These are phyloP conservation scores for Blastobotrys serpentis DNA, from an alignment of 1,139 yeast genomes.

Conservation along the genomic window DNA sequence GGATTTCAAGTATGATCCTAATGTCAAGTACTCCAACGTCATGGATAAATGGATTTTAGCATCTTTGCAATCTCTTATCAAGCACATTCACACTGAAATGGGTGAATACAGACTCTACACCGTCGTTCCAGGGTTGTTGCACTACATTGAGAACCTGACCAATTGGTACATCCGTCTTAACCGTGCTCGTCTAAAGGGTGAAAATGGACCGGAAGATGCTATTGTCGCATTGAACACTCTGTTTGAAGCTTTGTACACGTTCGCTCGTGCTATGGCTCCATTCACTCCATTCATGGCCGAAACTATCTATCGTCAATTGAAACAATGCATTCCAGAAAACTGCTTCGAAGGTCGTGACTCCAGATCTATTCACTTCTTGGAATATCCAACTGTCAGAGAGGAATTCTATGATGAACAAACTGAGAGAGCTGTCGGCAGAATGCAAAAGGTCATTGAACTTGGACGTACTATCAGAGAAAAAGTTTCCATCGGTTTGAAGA, in stretches of 20 bases:
- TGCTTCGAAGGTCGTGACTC: conserved; percentile 48
- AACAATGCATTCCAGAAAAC: conserved; percentile 55
- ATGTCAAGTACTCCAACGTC: conserved; percentile 68
- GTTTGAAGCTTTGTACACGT: conserved; percentile 82
- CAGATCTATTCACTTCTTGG: conserved; percentile 89
- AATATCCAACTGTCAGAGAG: conserved; percentile 82
- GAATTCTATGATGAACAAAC: conserved; percentile 77
- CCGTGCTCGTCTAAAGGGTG: conserved; percentile 97
- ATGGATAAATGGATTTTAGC: conserved; percentile 99
- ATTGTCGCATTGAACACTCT: conserved; percentile 83
- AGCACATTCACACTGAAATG: conserved; percentile 89
- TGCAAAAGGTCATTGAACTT: conserved; percentile 95
- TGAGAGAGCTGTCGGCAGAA: conserved; percentile 74
- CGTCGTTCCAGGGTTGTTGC: conserved; percentile 88
- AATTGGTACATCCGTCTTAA: conserved; percentile 99
- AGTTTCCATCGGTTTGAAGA: conserved; percentile 88
- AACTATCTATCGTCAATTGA: conserved; percentile 76
- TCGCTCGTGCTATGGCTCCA: conserved; percentile 97
- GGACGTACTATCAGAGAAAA: conserved; percentile 97
- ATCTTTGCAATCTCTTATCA: conserved; percentile 84
- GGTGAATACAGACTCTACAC: conserved; percentile 83
- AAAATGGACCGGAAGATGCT: conserved; percentile 80
- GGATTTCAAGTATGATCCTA: conserved; percentile 71
- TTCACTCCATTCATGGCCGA: conserved; percentile 97
- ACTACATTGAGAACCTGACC: conserved; percentile 89